Conservation (phyloP, 176 grass and related monocot genomes). For the Typha latifolia region DNA sequence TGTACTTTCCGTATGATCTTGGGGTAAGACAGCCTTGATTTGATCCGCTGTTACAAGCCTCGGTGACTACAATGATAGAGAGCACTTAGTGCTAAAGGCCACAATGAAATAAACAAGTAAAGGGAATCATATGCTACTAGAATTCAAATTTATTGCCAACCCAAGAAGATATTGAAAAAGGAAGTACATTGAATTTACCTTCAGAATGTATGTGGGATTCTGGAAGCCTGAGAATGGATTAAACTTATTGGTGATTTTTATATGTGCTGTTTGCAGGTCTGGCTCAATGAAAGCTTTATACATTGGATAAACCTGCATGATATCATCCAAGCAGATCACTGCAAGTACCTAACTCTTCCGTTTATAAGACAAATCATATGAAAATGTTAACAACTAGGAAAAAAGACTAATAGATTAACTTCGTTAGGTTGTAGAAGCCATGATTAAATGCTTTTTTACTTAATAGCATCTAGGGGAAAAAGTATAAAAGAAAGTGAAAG, state of each 20-base stretch:
- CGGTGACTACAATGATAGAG: constrained; percentile 48
- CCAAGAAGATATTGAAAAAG: neutral
- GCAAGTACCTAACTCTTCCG: neutral
- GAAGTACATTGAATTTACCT: constrained; percentile 26
- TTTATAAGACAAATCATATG: neutral
- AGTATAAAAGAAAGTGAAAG: constrained; percentile 14
- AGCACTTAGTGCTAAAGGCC: constrained; percentile 13
- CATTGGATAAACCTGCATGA: constrained; percentile 93
- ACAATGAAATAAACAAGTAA: constrained; percentile 9
- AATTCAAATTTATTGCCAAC: too few species aligned
- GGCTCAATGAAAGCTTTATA: constrained; percentile 99
- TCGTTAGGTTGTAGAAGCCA: neutral
- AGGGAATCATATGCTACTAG: neutral
- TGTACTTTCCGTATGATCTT: constrained; percentile 59
- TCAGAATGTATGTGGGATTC: constrained; percentile 97
- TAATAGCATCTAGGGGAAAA: constrained; percentile 7
- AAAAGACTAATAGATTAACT: neutral
- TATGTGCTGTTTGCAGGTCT: constrained; percentile 83
- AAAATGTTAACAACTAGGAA: neutral
- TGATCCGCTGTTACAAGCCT: constrained; percentile 49
- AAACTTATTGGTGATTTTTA: constrained; percentile 85
- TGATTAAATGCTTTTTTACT: neutral
- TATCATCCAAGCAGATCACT: constrained; percentile 6
- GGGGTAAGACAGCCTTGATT: constrained; percentile 66
- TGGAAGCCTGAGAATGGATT: constrained; percentile 90